These are phyloP conservation scores for Trametes polyzona DNA, from an alignment of 1,284 basidiomycete genomes.

Conservation along the genomic window DNA sequence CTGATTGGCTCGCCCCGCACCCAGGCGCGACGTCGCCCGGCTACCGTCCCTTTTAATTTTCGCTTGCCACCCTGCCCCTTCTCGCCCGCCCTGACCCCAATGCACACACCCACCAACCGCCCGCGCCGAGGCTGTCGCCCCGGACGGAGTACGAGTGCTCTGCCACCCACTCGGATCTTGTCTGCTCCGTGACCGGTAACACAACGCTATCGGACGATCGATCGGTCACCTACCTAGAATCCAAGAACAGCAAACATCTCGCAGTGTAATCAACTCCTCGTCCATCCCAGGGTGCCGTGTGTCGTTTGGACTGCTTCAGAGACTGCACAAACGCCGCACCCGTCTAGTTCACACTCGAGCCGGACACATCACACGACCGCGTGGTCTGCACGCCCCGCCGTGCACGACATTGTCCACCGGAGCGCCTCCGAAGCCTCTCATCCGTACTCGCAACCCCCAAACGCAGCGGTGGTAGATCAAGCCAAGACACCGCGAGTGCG, in stretches of 20 bases:
- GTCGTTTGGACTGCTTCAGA: background rate
- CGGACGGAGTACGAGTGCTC: too few species aligned
- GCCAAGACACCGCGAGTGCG: background rate
- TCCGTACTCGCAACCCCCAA: background rate
- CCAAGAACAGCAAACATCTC: background rate
- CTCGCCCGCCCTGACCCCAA: background rate
- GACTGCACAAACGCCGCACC: background rate
- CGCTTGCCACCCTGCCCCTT: background rate
- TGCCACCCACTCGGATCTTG: background rate
- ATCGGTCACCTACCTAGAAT: background rate
- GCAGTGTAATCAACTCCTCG: background rate
- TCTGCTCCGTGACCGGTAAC: slow-evolving; percentile 5
- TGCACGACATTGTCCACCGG: background rate
- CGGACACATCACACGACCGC: background rate
- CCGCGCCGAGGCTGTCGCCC: background rate
- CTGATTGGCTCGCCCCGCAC: slow-evolving; percentile 23
- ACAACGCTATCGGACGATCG: slow-evolving; percentile 11
- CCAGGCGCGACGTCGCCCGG: background rate
- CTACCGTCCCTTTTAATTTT: background rate
- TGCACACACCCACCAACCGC: background rate
- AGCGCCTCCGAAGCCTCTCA: background rate
- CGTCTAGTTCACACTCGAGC: background rate
- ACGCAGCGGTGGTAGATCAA: background rate
- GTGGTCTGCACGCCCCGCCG: background rate
- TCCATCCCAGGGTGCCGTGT: too few species aligned